Evolutionary conservation across 768 basidiomycete species (phyloP).

Genomic region (Hydnum rufescens): DNA sequence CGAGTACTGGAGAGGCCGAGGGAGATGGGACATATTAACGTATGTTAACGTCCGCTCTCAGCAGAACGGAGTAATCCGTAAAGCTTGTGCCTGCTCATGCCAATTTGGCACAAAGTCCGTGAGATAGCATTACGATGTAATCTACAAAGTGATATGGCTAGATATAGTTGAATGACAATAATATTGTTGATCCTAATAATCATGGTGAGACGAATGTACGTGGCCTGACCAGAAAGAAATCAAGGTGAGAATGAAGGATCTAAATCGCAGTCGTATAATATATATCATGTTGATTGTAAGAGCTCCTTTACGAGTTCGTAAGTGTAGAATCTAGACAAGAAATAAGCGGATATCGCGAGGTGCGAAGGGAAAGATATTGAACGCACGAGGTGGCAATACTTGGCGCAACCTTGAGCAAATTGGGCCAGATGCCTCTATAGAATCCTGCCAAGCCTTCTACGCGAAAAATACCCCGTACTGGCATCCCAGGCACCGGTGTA

Average conservation of each 20-base stretch:
- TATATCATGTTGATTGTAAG: background rate
- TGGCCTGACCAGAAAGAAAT: background rate
- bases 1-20: too few species aligned
- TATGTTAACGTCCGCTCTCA: too few species aligned
- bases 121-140: background rate
- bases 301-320: constrained; percentile 8
- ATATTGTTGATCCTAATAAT: background rate
- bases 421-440: constrained; percentile 79
- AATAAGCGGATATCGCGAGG: background rate
- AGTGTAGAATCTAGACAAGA: constrained; percentile 4
- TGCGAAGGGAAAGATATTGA: too few species aligned
- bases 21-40: too few species aligned
- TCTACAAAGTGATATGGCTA: background rate
- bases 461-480: constrained; percentile 39
- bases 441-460: constrained; percentile 59
- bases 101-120: too few species aligned
- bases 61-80: too few species aligned
- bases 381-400: constrained; percentile 55
- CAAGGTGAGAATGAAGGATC: background rate
- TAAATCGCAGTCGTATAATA: too few species aligned
- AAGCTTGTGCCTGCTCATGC: too few species aligned
- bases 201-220: background rate
- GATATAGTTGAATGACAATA: background rate
- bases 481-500: constrained; percentile 74
- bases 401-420: constrained; percentile 76